Conservation (phyloP, 1,284 basidiomycete genomes). For the Xanthoconium separans region DNA sequence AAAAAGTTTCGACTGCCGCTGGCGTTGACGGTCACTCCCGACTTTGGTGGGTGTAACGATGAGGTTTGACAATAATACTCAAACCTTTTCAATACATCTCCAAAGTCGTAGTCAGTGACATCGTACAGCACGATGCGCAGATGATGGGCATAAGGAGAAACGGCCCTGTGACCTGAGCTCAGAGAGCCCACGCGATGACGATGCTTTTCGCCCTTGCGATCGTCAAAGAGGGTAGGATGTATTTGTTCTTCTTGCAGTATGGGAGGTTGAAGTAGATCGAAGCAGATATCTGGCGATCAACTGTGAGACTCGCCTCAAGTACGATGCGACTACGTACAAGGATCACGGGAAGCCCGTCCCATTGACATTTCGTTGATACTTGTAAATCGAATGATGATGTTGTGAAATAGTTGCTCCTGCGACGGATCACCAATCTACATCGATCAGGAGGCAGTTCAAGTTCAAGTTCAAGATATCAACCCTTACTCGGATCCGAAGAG, state of each 20-base stretch:
- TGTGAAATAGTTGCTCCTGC: conserved; percentile 48
- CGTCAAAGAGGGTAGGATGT: conserved; percentile 47
- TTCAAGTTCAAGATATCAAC: background rate
- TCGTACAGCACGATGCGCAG: conserved; percentile 54
- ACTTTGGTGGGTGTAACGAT: conserved; percentile 41
- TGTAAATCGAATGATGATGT: conserved; percentile 52
- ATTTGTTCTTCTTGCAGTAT: conserved; percentile 59
- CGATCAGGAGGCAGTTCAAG: background rate
- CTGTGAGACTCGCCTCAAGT: conserved; percentile 7
- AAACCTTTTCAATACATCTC: conserved; percentile 47
- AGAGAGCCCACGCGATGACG: conserved; percentile 57
- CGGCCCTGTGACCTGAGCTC: conserved; percentile 48
- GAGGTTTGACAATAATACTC: conserved; percentile 51
- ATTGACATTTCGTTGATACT: conserved; percentile 60
- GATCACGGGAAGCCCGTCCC: conserved; percentile 50
- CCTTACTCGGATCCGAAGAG: conserved; percentile 56
- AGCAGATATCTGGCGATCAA: conserved; percentile 52
- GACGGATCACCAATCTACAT: conserved; percentile 55
- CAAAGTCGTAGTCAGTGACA: conserved; percentile 33
- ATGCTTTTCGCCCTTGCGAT: conserved; percentile 35
- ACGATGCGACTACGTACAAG: conserved; percentile 32
- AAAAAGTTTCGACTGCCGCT: conserved; percentile 49
- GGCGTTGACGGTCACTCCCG: conserved; percentile 44
- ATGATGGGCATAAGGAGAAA: conserved; percentile 66
- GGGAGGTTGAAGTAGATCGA: conserved; percentile 59